phyloP scores from a whole-genome alignment of 2,329 filamentous ascomycete genomes.

The Hypoxylon sp. region DNA sequence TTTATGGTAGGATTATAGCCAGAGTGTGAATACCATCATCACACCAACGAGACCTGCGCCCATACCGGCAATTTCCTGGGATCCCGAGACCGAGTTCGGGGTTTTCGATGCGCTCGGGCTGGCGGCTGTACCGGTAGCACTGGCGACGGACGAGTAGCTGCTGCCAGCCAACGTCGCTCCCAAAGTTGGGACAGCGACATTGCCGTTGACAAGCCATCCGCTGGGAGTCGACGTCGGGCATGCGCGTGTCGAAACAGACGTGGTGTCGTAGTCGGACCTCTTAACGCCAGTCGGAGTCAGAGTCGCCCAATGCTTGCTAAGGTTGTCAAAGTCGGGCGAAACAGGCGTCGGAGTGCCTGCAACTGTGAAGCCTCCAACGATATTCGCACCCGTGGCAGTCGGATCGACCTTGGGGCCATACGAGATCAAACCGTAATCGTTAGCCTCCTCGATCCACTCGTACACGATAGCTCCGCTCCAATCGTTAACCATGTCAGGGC shows the following conservation, averaged over 20 bases:
- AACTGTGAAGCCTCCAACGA: constrained; percentile 75
- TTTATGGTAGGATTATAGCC: constrained; percentile 54
- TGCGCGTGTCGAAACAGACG: constrained; percentile 69
- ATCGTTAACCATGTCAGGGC: constrained; percentile 75
- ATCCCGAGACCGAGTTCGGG: constrained; percentile 59
- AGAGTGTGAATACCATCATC: constrained; percentile 66
- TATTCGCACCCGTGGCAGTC: constrained; percentile 64
- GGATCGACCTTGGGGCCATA: constrained; percentile 74
- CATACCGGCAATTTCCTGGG: constrained; percentile 64
- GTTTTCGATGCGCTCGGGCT: constrained; percentile 50
- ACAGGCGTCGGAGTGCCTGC: constrained; percentile 80
- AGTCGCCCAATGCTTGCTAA: constrained; percentile 81
- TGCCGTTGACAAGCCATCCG: constrained; percentile 80
- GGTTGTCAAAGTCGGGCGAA: constrained; percentile 81
- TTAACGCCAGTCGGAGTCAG: constrained; percentile 76
- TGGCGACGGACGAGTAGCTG: constrained; percentile 48
- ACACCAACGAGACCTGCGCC: constrained; percentile 61
- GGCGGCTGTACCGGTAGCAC: constrained; percentile 49
- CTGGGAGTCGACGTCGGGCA: constrained; percentile 78
- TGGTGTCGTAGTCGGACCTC: constrained; percentile 73
- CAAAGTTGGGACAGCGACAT: constrained; percentile 76
- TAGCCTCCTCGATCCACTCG: constrained; percentile 89
- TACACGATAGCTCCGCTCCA: constrained; percentile 87
- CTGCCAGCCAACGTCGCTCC: constrained; percentile 63
- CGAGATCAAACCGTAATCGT: constrained; percentile 83